Evolutionary conservation across 176 grass and related monocot species (phyloP).

Genomic region (Oropetium thomaeum): DNA sequence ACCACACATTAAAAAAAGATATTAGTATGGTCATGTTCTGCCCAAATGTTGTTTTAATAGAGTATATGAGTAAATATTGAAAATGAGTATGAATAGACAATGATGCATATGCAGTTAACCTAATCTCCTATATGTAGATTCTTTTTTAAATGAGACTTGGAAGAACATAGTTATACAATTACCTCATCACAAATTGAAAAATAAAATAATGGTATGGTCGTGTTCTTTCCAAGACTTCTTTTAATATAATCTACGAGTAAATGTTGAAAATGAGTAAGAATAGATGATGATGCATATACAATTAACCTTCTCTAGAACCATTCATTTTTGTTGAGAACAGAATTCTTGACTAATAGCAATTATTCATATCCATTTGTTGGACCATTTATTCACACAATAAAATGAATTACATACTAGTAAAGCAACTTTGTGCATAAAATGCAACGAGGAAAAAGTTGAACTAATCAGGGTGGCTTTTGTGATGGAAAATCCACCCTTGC

Average conservation of each 20-base stretch:
- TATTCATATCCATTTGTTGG: no score
- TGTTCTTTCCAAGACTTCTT: not conserved
- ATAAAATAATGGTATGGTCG: not conserved
- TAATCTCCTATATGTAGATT: not conserved
- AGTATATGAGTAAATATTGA: not conserved
- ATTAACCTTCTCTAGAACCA: not conserved
- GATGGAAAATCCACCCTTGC: no score
- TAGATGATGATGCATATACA: not conserved
- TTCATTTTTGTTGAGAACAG: not conserved
- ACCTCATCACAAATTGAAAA: not conserved
- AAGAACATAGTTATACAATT: not conserved
- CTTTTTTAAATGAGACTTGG: not conserved
- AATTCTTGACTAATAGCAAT: no score
- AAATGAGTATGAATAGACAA: not conserved
- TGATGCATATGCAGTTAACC: not conserved
- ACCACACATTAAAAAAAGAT: not conserved
- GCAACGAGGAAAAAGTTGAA: not conserved
- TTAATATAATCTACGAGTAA: not conserved
- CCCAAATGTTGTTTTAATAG: not conserved
- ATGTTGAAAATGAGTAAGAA: not conserved
- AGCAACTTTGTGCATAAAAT: not conserved
- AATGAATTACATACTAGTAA: not conserved
- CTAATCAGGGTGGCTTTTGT: no score
- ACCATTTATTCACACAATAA: not conserved
- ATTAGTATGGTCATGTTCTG: not conserved